A percentile compares a stretch with the other conserved stretches of the same genome.
These are phyloP conservation scores for Thraustotheca clavata DNA, from an alignment of 352 stramenopile genomes.

Conservation along the genomic window DNA sequence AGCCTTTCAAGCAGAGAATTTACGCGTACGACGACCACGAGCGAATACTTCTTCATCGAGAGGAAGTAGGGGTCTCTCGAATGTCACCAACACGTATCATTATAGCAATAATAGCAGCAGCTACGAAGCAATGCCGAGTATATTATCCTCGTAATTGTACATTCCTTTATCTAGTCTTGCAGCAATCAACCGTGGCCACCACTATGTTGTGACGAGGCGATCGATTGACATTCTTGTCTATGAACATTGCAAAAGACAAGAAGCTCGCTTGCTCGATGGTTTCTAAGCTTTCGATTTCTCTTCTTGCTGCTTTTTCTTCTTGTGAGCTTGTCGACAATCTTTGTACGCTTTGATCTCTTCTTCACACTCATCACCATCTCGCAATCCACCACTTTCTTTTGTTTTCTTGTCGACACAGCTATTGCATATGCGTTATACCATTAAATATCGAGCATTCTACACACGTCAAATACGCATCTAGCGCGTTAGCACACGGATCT, in stretches of 20 bases:
- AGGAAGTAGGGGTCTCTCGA: background rate
- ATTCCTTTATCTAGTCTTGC: too few relatives aligned
- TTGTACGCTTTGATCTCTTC: slow-evolving; percentile 52
- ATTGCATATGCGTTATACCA: background rate
- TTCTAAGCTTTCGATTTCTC: too few relatives aligned
- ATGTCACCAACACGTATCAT: background rate
- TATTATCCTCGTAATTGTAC: too few relatives aligned
- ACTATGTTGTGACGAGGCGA: too few relatives aligned
- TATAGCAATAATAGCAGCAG: slow-evolving; percentile 1
- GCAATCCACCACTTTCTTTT: slow-evolving; percentile 47
- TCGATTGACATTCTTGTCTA: too few relatives aligned
- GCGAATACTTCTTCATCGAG: background rate
- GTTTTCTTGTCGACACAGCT: slow-evolving; percentile 57
- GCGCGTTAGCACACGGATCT: slow-evolving; percentile 3
- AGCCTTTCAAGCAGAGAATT: background rate
- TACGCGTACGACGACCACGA: background rate
- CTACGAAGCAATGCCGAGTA: background rate
- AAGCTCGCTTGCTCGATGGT: too few relatives aligned
- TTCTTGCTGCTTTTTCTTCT: slow-evolving; percentile 26
- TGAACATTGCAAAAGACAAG: too few relatives aligned
- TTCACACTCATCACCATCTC: slow-evolving; percentile 63
- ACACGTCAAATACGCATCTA: slow-evolving; percentile 16
- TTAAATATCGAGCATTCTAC: background rate
- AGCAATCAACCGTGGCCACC: too few relatives aligned
- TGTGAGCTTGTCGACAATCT: slow-evolving; percentile 40